Percentiles rank a stretch among this genome's conserved stretches.
Evolutionary conservation across 768 basidiomycete genomes (phyloP).

Genomic region (Favolaschia claudopus): DNA sequence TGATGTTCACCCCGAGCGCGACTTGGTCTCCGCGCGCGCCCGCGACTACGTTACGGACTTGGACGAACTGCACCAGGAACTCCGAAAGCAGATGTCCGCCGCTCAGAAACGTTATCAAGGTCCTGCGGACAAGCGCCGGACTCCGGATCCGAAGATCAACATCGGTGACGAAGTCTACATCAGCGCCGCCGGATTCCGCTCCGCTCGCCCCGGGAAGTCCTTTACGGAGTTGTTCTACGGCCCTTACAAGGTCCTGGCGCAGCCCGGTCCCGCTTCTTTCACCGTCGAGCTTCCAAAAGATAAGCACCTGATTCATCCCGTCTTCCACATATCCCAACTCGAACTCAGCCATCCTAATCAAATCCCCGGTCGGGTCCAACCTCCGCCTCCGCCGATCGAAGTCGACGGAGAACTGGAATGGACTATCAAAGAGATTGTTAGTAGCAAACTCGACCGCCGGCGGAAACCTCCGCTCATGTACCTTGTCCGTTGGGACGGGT

Average conservation of each 20-base stretch:
- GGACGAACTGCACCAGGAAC: slow-evolving; percentile 23
- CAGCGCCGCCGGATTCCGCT: slow-evolving; percentile 10
- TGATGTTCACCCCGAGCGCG: slow-evolving; percentile 22
- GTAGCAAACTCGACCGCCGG: slow-evolving; percentile 20
- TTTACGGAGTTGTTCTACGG: neutral
- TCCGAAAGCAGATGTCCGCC: slow-evolving; percentile 18
- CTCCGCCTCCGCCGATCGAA: slow-evolving; percentile 10
- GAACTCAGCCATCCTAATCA: neutral
- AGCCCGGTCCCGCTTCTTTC: slow-evolving; percentile 16
- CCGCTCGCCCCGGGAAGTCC: neutral
- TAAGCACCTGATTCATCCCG: slow-evolving; percentile 33
- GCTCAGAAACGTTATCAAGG: slow-evolving; percentile 18
- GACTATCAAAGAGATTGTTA: slow-evolving; percentile 14
- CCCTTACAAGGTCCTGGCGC: neutral
- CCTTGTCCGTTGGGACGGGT: slow-evolving; percentile 10
- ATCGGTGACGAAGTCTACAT: slow-evolving; percentile 17
- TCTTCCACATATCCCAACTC: slow-evolving; percentile 38
- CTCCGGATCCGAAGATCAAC: slow-evolving; percentile 1
- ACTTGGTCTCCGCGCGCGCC: slow-evolving; percentile 17
- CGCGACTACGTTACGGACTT: slow-evolving; percentile 25
- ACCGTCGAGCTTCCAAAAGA: slow-evolving; percentile 27
- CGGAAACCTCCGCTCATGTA: slow-evolving; percentile 5
- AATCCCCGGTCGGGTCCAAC: slow-evolving; percentile 5
- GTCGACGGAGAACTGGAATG: slow-evolving; percentile 15
- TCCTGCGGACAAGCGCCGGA: neutral